A percentile compares a stretch with the other conserved stretches of the same genome.
phyloP scores from a whole-genome alignment of 2,329 filamentous ascomycete species.

The Hymenoscyphus repandus region DNA sequence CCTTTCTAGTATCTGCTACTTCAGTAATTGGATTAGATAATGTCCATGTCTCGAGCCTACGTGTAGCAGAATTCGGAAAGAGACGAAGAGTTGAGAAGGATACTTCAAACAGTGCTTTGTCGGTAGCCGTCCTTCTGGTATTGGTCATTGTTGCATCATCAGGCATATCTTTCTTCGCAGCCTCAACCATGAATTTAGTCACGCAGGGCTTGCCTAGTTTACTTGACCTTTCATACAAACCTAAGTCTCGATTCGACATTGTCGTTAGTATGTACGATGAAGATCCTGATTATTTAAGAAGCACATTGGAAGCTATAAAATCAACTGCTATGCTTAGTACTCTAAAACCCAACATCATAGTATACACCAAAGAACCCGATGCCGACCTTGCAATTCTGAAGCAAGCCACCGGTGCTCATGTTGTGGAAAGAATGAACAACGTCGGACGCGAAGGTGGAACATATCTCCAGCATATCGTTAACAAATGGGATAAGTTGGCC shows the following conservation, averaged over 20 bases:
- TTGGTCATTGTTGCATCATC: slow-evolving; percentile 4
- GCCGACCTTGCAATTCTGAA: slow-evolving; percentile 16
- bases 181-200: slow-evolving; percentile 7
- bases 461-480: slow-evolving; percentile 42
- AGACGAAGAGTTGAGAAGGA: not conserved
- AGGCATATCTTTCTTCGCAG: slow-evolving; percentile 2
- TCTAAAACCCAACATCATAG: slow-evolving; percentile 16
- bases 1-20: slow-evolving; percentile 12
- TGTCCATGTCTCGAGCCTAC: slow-evolving; percentile 8
- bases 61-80: slow-evolving; percentile 2
- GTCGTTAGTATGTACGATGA: slow-evolving; percentile 27
- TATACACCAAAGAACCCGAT: slow-evolving; percentile 25
- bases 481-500: slow-evolving; percentile 39
- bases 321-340: slow-evolving; percentile 17
- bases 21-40: slow-evolving; percentile 12
- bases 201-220: slow-evolving; percentile 4
- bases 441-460: slow-evolving; percentile 43
- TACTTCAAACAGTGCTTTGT: slow-evolving; percentile 11
- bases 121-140: slow-evolving; percentile 3
- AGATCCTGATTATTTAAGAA: slow-evolving; percentile 14
- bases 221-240: slow-evolving; percentile 16
- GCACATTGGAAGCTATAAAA: slow-evolving; percentile 20
- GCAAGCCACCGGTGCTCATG: slow-evolving; percentile 18
- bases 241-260: slow-evolving; percentile 24
- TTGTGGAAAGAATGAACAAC: slow-evolving; percentile 32